These are phyloP conservation scores for Fusarium ambrosium DNA, from an alignment of 2,329 filamentous ascomycete genomes.

Conservation along the genomic window DNA sequence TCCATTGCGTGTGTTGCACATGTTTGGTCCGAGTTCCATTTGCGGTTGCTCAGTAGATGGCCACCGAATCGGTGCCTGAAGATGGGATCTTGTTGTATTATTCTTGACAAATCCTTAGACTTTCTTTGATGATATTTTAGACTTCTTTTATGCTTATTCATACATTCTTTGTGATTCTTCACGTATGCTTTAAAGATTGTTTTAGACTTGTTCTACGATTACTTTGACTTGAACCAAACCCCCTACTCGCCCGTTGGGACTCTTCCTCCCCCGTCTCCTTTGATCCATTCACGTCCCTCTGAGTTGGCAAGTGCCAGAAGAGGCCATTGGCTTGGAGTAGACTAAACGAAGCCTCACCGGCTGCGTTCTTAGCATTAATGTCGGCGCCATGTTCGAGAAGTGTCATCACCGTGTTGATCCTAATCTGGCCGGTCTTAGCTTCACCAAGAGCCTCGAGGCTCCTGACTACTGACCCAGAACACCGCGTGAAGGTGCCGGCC, in stretches of 20 bases:
- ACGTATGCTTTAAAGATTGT: not conserved
- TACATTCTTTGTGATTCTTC: not conserved
- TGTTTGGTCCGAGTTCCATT: not conserved
- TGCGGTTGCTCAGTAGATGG: not conserved
- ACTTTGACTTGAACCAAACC: not conserved
- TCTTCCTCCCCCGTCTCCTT: not conserved
- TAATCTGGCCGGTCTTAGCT: not conserved
- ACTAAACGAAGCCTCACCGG: not conserved
- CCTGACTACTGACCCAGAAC: not conserved
- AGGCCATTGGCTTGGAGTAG: not conserved
- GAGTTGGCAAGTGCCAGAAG: not conserved
- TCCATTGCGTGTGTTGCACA: not conserved
- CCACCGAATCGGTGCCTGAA: not conserved
- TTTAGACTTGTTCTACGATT: not conserved
- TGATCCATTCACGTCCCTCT: not conserved
- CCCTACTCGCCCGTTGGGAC: not conserved
- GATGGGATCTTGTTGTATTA: not conserved
- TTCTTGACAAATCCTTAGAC: not conserved
- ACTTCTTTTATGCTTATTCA: not conserved
- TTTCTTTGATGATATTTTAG: not conserved
- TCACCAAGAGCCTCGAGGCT: not conserved
- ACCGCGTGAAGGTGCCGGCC: conserved; percentile 1
- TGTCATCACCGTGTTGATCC: not conserved
- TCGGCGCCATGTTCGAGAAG: not conserved
- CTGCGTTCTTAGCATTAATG: not conserved